phyloP scores from a whole-genome alignment of 108 stramenopile species.

The Schizochytrium sp. region DNA sequence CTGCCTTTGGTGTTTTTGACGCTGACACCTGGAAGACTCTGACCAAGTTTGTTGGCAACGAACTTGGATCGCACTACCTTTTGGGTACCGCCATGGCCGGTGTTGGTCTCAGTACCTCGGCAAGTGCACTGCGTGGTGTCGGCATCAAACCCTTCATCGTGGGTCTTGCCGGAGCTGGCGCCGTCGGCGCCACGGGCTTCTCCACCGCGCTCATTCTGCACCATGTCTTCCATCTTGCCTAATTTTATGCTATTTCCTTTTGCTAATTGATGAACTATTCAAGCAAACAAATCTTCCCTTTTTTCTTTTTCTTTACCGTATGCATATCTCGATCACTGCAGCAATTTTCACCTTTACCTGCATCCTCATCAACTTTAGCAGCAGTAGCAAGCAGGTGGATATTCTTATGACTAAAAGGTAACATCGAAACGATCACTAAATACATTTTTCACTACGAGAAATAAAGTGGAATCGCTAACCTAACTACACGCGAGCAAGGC shows the following conservation, averaged over 20 bases:
- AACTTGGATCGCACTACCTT: constrained; percentile 41
- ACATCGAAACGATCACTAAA: too few relatives aligned
- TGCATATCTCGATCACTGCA: too few relatives aligned
- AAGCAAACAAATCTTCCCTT: background rate
- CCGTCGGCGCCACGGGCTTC: constrained; percentile 54
- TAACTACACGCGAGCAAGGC: too few relatives aligned
- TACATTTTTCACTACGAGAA: too few relatives aligned
- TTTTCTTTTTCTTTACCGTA: background rate
- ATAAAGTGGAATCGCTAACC: too few relatives aligned
- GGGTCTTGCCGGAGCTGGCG: constrained; percentile 47
- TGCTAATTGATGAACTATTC: background rate
- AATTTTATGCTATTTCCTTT: background rate
- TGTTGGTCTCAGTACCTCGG: constrained; percentile 48
- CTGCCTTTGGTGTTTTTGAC: background rate
- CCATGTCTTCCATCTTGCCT: background rate
- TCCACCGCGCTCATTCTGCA: background rate
- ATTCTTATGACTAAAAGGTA: too few relatives aligned
- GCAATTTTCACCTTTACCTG: too few relatives aligned
- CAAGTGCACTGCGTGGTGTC: constrained; percentile 37
- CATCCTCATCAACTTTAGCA: too few relatives aligned
- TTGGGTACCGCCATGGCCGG: constrained; percentile 60
- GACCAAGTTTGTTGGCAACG: constrained; percentile 40
- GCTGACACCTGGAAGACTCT: background rate
- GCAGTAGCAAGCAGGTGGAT: too few relatives aligned
- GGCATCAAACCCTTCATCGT: constrained; percentile 56